Evolutionary conservation across 768 basidiomycete species (phyloP).

Genomic region (Mycena olivaceomarginata): DNA sequence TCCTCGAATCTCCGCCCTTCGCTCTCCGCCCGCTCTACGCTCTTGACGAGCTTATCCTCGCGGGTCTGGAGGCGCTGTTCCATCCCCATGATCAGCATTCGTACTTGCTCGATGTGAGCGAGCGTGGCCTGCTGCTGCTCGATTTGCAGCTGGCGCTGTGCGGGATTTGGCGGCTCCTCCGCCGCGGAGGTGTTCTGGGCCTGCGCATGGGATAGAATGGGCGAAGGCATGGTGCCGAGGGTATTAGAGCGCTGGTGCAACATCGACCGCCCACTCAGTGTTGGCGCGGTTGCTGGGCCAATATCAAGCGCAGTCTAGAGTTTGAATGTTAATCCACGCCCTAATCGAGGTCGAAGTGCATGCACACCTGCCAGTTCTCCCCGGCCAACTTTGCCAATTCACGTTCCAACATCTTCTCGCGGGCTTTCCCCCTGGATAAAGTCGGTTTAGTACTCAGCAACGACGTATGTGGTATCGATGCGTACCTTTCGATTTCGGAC

Average conservation of each 20-base stretch:
- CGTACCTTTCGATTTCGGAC: conserved; percentile 85
- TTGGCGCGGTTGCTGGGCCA: conserved; percentile 29
- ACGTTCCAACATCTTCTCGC: conserved; percentile 86
- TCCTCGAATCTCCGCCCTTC: conserved; percentile 75
- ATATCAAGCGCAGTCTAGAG: conserved; percentile 36
- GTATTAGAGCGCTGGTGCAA: conserved; percentile 60
- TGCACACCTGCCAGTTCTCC: conserved; percentile 87
- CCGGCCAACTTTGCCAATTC: conserved; percentile 83
- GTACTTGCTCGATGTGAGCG: conserved; percentile 81
- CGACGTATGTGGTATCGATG: conserved; percentile 23
- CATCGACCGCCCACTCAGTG: conserved; percentile 32
- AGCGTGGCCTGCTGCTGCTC: conserved; percentile 62
- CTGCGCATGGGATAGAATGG: conserved; percentile 40
- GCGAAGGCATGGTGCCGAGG: conserved; percentile 48
- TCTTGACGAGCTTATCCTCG: conserved; percentile 77
- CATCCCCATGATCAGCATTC: conserved; percentile 84
- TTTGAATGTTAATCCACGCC: not conserved
- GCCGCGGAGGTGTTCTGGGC: conserved; percentile 8
- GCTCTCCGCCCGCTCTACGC: conserved; percentile 75
- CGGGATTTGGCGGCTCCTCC: conserved; percentile 7
- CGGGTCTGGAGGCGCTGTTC: conserved; percentile 80
- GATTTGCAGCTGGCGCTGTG: conserved; percentile 47
- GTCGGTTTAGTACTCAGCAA: conserved; percentile 1
- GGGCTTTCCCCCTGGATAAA: conserved; percentile 70
- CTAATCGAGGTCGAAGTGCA: conserved; percentile 37